These are phyloP conservation scores for Lepidium sativum DNA, from an alignment of 345 rosid species.

Conservation along the genomic window DNA sequence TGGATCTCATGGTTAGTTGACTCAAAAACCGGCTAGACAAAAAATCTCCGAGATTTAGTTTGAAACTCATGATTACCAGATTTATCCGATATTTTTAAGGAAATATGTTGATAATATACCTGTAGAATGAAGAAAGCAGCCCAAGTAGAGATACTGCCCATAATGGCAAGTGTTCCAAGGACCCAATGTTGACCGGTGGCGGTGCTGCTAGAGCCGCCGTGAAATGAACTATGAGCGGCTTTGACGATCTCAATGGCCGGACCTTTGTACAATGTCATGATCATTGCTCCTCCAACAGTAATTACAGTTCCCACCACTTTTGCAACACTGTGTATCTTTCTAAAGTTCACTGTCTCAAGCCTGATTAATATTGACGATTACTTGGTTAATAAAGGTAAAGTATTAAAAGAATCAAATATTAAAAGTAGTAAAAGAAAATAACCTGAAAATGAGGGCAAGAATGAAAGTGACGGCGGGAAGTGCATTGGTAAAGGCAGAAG, in stretches of 20 bases:
- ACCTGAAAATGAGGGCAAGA: slow-evolving; percentile 78
- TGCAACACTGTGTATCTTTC: slow-evolving; percentile 57
- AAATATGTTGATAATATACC: background rate
- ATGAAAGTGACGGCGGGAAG: slow-evolving; percentile 89
- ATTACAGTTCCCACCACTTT: slow-evolving; percentile 66
- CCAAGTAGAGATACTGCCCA: slow-evolving; percentile 61
- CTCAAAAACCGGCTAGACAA: no score
- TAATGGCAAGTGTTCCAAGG: slow-evolving; percentile 52
- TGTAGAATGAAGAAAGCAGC: slow-evolving; percentile 59
- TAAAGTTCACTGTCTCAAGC: slow-evolving; percentile 58
- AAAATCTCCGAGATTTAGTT: no score
- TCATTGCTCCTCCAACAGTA: slow-evolving; percentile 83
- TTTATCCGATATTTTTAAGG: no score
- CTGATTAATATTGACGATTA: slow-evolving; percentile 26
- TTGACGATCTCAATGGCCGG: slow-evolving; percentile 50
- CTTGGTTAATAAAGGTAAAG: background rate
- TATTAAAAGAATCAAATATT: no score
- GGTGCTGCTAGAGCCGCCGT: slow-evolving; percentile 15
- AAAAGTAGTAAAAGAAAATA: no score
- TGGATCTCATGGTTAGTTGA: no score
- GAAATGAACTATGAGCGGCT: slow-evolving; percentile 33
- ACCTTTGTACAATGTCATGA: slow-evolving; percentile 88
- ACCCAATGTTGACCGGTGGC: slow-evolving; percentile 48
- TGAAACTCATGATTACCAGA: no score
- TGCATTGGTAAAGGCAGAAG: slow-evolving; percentile 56